A percentile compares a stretch with the other conserved stretches of the same genome.
phyloP scores from a whole-genome alignment of 768 basidiomycete species.

The Termitomyces eurrhizus region DNA sequence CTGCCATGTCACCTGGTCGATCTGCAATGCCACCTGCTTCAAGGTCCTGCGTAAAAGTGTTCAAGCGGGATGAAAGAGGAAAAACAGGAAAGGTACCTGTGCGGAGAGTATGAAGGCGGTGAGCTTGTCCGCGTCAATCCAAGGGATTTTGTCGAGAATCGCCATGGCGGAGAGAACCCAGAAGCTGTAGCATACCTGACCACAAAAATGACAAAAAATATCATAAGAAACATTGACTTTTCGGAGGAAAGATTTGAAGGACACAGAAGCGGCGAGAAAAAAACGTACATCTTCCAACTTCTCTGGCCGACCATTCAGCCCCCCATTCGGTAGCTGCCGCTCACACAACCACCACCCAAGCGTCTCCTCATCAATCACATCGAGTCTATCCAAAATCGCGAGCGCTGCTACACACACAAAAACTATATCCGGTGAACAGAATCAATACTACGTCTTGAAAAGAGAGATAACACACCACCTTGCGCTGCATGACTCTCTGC shows the following conservation, averaged over 20 bases:
- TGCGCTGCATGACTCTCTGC: conserved; percentile 93
- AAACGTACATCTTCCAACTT: conserved; percentile 91
- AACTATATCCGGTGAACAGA: conserved; percentile 41
- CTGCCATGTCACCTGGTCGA: conserved; percentile 87
- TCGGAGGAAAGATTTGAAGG: background rate
- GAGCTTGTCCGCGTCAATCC: conserved; percentile 86
- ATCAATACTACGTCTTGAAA: background rate
- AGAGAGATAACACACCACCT: conserved; percentile 42
- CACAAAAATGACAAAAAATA: background rate
- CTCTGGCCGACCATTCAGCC: conserved; percentile 95
- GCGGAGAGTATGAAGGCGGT: conserved; percentile 82
- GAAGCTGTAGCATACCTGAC: conserved; percentile 93
- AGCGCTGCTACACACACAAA: conserved; percentile 88
- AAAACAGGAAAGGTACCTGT: conserved; percentile 47
- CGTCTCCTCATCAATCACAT: conserved; percentile 74
- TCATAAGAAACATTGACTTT: background rate
- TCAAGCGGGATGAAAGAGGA: background rate
- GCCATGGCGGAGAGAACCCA: conserved; percentile 91
- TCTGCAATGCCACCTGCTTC: conserved; percentile 95
- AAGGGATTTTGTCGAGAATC: conserved; percentile 75
- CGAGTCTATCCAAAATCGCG: conserved; percentile 81
- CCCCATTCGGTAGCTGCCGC: conserved; percentile 89
- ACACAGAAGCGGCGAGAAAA: background rate
- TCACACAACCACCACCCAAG: conserved; percentile 94
- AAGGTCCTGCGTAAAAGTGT: conserved; percentile 53